Base-by-base conservation (phyloP, 1,284 basidiomycete species). In the Ceratobasidium sp. region DNA sequence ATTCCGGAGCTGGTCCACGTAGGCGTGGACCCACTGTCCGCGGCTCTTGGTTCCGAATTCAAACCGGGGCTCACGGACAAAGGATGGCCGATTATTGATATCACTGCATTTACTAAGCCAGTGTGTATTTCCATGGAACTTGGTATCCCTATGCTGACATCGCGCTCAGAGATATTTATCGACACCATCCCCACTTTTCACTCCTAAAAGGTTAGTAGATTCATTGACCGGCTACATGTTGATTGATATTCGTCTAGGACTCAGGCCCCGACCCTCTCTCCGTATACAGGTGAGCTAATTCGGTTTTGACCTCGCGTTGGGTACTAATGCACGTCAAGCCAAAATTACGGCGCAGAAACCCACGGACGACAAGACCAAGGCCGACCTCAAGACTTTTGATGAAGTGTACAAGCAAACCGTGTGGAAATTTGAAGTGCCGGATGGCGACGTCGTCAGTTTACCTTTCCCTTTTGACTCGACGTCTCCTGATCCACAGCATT, bases 361-460 rank as follows among this genome's bases (percentile, higher is more conserved):
- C 25, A 30, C 53, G n/a, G 53, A 56, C 14, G 14, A 3, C 30
- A n/a, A 3, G 8, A 6, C 36, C 13, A 29, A 36, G 30, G 25
- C 11, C 13, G 53, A n/a, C n/a, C 53, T 56, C 27, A 16, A 30
- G 53, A 56, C 29, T 2, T 56, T 56, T 30, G 19, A n/a, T n/a
- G 16, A 30, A n/a, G 53, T 33, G 19, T 56, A 11, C 30, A 29
- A 30, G 14, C 27, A 56, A 11, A 56, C 53, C 5, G 53, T 56
- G 29, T 56, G 53, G 53, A 56, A 27, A 30, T 30, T 56, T 16
- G 53, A 56, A 21, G 25, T 56, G 30, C 53, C 53, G 19, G 53
- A 56, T 56, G 53, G 53, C 11, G 27, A 30, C 11, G 30, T 56
- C 11, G 53, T 56, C 27, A 56, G 53, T 56, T 27, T 41, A 41